Evolutionary conservation across 2,329 filamentous ascomycete species (phyloP).

Genomic region (Fusarium palustre): DNA sequence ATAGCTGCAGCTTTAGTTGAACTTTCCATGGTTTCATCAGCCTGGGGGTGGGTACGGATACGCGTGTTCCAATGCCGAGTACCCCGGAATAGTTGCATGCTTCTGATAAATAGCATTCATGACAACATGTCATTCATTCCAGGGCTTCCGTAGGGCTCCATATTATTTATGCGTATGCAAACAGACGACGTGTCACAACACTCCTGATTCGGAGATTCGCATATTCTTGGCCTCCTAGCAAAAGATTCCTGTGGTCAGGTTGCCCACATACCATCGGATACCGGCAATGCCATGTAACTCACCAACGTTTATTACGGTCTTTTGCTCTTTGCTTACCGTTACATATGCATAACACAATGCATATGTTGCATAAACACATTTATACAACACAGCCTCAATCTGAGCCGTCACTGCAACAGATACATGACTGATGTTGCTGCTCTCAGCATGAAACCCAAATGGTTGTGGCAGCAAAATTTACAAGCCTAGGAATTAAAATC

Average conservation of each 20-base stretch:
- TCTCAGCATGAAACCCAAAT: too few species aligned
- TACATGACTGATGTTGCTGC: too few species aligned
- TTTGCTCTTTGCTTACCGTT: not conserved
- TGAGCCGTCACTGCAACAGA: too few species aligned
- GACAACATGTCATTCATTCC: slow-evolving; percentile 18
- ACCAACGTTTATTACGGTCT: slow-evolving; percentile 15
- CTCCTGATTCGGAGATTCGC: slow-evolving; percentile 26
- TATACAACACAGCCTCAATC: too few species aligned
- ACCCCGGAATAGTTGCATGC: slow-evolving; percentile 21
- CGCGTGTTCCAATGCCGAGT: slow-evolving; percentile 9
- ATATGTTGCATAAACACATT: not conserved
- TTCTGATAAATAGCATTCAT: slow-evolving; percentile 1
- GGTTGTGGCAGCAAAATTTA: too few species aligned
- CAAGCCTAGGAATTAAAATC: too few species aligned
- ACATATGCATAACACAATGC: not conserved
- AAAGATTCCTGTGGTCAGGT: not conserved
- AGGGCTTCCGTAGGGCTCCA: slow-evolving; percentile 13
- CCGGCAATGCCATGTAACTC: not conserved
- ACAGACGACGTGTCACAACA: slow-evolving; percentile 11
- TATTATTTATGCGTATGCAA: not conserved
- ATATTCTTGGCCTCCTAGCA: slow-evolving; percentile 4
- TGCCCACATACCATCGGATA: slow-evolving; percentile 6
- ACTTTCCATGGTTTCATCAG: slow-evolving; percentile 1
- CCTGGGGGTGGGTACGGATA: slow-evolving; percentile 9
- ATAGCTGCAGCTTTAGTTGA: slow-evolving; percentile 12